Evolutionary conservation across 805 yeast species (phyloP), one percentile per base, ranked within the genome.

Genomic region (Saccharomyces paradoxus): DNA sequence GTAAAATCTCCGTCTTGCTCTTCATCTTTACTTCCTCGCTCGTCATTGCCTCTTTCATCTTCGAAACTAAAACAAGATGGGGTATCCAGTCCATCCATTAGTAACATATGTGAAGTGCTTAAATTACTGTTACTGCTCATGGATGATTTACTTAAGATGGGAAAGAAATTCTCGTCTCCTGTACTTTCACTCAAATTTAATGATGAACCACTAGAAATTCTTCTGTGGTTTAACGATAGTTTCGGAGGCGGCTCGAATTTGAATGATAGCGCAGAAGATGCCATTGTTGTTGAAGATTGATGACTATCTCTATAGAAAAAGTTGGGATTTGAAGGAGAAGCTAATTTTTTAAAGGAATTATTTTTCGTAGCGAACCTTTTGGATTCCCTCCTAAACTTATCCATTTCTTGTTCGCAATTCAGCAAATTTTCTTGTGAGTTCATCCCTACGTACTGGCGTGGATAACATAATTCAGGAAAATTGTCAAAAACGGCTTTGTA

Each of bases 361-460:
- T 70, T 74, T 58, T 67, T 65, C 1, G 73, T 65, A 3, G 63
- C 56, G 22, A 66, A 53, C 47, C 67, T 67, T 54, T 72, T 74
- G 49, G 74, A 69, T 56, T 76, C 77, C 48, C 70, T 69, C 58
- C 82, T 77, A 65, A 83, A 82, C 60, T 76, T 71, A 55, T 74
- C 71, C 74, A 82, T 64, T 60, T 81, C 83, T 8, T 75, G 73
- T 62, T 81, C 85, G 60, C 86, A 78, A 48, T 55, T 49, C 3
- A 52, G 47, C 26, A 64, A 46, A 54, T 68, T 67, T 21, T 77
- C 74, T 26, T 63, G 64, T 9, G 73, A 69, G 60, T 77, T 83
- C 99, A 92, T 92, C 62, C 84, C 92, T 51, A 91, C 82, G 63
- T 94, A 94, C 53, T 81, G 82, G 60, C 81, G 87, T 1, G 96